A percentile compares a stretch with the other conserved stretches of the same genome.
These are phyloP conservation scores for Leavenworthia alabamica DNA, from an alignment of 345 rosid species.

Conservation along the genomic window DNA sequence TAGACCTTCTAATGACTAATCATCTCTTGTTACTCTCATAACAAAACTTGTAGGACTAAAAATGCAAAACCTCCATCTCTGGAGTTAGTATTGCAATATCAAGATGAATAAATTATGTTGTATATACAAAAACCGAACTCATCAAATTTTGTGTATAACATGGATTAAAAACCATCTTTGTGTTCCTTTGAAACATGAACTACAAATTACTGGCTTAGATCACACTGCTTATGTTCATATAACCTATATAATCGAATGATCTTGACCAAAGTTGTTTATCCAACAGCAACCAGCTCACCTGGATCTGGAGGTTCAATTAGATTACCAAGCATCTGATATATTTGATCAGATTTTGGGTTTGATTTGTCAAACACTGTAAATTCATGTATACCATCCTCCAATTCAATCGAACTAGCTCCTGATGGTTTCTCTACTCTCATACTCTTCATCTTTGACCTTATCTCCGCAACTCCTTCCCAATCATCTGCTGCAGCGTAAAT, in stretches of 20 bases:
- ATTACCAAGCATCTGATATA: constrained; percentile 51
- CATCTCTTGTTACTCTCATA: constrained; percentile 2
- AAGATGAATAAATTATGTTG: not conserved
- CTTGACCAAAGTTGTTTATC: constrained; percentile 1
- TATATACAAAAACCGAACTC: constrained; percentile 4
- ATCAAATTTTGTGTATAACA: constrained; percentile 4
- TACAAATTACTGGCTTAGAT: constrained; percentile 1
- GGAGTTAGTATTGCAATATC: constrained; percentile 3
- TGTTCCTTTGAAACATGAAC: constrained; percentile 4
- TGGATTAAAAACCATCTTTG: constrained; percentile 6
- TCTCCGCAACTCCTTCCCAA: constrained; percentile 57
- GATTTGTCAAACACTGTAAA: constrained; percentile 58
- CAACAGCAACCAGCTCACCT: constrained; percentile 25
- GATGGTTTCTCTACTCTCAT: constrained; percentile 50
- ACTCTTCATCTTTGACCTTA: constrained; percentile 59
- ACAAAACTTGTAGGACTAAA: not conserved
- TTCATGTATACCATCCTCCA: constrained; percentile 55
- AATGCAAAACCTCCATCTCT: constrained; percentile 8
- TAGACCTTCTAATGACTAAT: too few relatives aligned
- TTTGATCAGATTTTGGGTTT: constrained; percentile 50
- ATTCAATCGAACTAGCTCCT: constrained; percentile 63
- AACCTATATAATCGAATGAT: constrained; percentile 1
- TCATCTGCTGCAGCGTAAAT: constrained; percentile 58
- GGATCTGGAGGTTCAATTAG: constrained; percentile 33
- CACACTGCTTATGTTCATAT: not conserved